Base-by-base conservation (phyloP, 108 stramenopile genomes). In the Poteriospumella lacustris region DNA sequence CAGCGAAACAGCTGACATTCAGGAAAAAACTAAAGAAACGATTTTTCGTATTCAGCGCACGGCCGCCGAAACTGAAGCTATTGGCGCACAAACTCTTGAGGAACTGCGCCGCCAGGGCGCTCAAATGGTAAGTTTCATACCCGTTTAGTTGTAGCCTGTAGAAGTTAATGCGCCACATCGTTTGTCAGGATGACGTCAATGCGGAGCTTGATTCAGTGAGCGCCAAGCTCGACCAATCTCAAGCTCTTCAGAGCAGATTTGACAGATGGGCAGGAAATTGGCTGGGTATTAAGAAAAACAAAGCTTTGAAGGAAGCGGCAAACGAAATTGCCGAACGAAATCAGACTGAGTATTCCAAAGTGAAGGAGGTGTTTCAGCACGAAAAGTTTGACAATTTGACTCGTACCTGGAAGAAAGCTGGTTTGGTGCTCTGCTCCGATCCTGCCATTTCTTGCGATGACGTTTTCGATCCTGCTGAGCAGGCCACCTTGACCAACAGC, bases 141-240 rank as follows among this genome's bases (percentile, higher is more conserved):
- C 15, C 24, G 24, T 56, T 15, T 15, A 56, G 15, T 56, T 56
- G 52, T 56, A 56, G 15, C 52, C 15, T 56, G 52, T 24, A 56
- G 24, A 15, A 56, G 24, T 19, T 19, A 56, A 19, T 56, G 24
- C 52, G 15, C 19, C 24, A 56, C 15, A 19, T 56, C 15, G 24
- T 56, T 56, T n/a, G n/a, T n/a, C n/a, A 64, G 70, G 70, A 73
- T 73, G 70, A 73, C 3, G 36, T 73, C 36, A 73, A 42, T 38
- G 12, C 5, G 9, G 12, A 73, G 31, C 9, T 73, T 26, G 24
- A 38, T 38, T 15, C 43, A 26, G 70, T 73, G 70, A 38, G 24
- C 42, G 24, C 26, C 28, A 73, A 73, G 41, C 42, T 73, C 9
- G 70, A 73, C 41, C 43, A 44, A 44, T 44, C 70, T 5, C 9